Conservation (phyloP, 2,329 filamentous ascomycete species). For the Lasiodiplodia gonubiensis region DNA sequence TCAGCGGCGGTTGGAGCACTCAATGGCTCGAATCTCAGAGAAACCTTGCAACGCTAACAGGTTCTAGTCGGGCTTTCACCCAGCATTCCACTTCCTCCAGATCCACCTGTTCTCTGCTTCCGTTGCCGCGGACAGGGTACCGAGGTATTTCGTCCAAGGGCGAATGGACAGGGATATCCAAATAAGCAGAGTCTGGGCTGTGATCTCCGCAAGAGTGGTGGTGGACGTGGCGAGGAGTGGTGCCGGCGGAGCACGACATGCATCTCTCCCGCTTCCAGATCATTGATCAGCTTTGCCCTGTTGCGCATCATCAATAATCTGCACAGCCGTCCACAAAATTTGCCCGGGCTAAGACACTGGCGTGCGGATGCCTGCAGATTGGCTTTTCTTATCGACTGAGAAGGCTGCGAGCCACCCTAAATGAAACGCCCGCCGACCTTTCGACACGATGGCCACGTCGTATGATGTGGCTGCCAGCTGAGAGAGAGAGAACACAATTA, state of each 20-base stretch:
- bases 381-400: background rate
- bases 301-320: background rate
- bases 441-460: background rate
- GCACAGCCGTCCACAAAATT: too few relatives aligned
- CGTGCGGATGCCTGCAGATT: background rate
- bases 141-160: too few relatives aligned
- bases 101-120: too few relatives aligned
- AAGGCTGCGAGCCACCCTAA: background rate
- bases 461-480: background rate
- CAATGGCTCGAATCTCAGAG: background rate
- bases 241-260: background rate
- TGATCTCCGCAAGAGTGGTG: background rate
- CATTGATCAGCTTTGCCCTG: background rate
- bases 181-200: background rate
- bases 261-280: background rate
- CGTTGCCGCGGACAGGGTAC: too few relatives aligned
- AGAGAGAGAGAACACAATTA: background rate
- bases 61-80: too few relatives aligned
- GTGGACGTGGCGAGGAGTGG: background rate
- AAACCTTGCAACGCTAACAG: too few relatives aligned
- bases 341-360: background rate
- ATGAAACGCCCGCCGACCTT: background rate
- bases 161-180: background rate
- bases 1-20: background rate
- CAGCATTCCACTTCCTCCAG: too few relatives aligned